These are phyloP conservation scores for Boletus bicolor DNA, from an alignment of 768 basidiomycete species.

Conservation along the genomic window DNA sequence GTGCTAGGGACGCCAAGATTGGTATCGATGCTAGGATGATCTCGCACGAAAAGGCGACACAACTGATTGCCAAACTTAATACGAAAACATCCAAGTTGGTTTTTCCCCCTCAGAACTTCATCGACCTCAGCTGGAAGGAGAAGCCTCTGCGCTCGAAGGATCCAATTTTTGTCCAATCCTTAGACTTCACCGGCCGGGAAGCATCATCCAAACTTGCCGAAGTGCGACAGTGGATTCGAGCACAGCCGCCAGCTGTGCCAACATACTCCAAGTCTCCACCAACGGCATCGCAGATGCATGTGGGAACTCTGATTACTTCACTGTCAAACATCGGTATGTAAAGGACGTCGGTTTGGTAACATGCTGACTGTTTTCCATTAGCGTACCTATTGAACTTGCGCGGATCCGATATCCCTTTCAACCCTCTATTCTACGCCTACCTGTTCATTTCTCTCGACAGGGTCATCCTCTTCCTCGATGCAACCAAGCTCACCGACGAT, in stretches of 20 bases:
- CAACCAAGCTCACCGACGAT: constrained; percentile 56
- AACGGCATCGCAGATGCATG: constrained; percentile 58
- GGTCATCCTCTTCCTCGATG: constrained; percentile 77
- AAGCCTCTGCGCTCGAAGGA: constrained; percentile 69
- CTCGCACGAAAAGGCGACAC: constrained; percentile 64
- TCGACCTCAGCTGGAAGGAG: constrained; percentile 79
- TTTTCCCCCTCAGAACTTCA: constrained; percentile 79
- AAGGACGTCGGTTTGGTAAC: neutral
- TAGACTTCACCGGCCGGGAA: constrained; percentile 68
- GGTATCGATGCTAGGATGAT: constrained; percentile 87
- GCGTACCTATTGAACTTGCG: constrained; percentile 89
- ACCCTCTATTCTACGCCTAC: constrained; percentile 90
- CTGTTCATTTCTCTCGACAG: constrained; percentile 63
- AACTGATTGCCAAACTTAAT: constrained; percentile 54
- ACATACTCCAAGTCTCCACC: constrained; percentile 63
- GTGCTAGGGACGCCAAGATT: constrained; percentile 46
- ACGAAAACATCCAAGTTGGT: constrained; percentile 60
- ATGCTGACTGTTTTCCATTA: constrained; percentile 23
- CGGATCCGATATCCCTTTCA: constrained; percentile 86
- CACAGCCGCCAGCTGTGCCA: constrained; percentile 55
- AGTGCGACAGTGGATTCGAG: constrained; percentile 66
- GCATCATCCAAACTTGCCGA: constrained; percentile 67
- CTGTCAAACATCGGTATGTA: constrained; percentile 67
- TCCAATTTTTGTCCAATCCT: constrained; percentile 61
- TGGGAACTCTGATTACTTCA: constrained; percentile 64